Evolutionary conservation across 257 asterid species (phyloP), one percentile per base, ranked within the genome.

Genomic region (Primulina tabacum): DNA sequence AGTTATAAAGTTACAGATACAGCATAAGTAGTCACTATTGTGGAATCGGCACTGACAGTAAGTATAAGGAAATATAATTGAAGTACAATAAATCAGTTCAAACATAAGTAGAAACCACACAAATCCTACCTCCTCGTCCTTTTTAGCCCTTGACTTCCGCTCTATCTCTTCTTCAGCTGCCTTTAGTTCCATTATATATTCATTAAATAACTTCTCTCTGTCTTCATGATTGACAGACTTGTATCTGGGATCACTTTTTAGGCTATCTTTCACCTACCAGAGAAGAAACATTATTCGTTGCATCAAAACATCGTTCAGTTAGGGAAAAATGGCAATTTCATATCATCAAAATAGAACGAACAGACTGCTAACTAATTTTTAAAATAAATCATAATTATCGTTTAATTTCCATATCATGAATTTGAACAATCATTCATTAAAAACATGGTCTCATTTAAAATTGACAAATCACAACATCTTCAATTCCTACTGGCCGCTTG

Each of bases 141-240:
- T 82, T 81, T 82, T 84, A 17, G 88, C 85, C 81, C 82, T 94
- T 59, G 77, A 82, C 80, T 78, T 77, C 57, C 87, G 85, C 32
- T 66, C 84, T 58, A 65, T 76, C 80, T 80, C 89, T 59, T 81
- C 88, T 77, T 87, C 95, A n/a, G 95, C 96, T 69, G 91, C 87
- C 87, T 84, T 91, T 69, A 89, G 78, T 83, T 88, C 95, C 71
- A 87, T 84, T 12, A 85, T 59, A 74, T 82, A 94, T 79, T 89
- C 92, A 69, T 86, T 83, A 78, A 94, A 94, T 73, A 88, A 73
- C 40, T 75, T 76, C 79, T 94, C 99, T 85, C 95, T 82, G 6
- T 91, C 97, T 75, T 94, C 97, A 67, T 88, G 95, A 85, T 83
- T 84, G 75, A 89, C 88, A 62, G 92, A 81, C 82, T 85, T 94